phyloP scores from a whole-genome alignment of 768 basidiomycete species.

The Candolleomyces eurysporus region DNA sequence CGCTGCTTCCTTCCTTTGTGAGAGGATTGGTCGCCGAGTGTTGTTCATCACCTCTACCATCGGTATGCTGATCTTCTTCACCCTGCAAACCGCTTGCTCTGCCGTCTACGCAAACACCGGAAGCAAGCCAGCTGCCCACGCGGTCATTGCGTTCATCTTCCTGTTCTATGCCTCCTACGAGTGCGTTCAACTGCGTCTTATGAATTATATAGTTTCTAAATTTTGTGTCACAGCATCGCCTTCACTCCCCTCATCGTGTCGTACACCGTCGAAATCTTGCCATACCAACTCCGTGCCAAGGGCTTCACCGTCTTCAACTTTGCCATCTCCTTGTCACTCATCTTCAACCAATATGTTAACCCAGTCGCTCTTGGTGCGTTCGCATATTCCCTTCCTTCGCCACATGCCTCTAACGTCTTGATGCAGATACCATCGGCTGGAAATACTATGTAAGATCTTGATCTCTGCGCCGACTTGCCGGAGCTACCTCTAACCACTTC shows the following conservation, averaged over 20 bases:
- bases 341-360: conserved; percentile 90
- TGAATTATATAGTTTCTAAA: neutral
- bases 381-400: neutral
- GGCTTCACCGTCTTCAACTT: conserved; percentile 84
- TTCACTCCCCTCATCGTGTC: conserved; percentile 86
- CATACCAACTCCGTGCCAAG: conserved; percentile 80
- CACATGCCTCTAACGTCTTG: conserved; percentile 1
- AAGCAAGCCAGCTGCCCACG: conserved; percentile 49
- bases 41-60: conserved; percentile 60
- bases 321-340: conserved; percentile 71
- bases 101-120: conserved; percentile 49
- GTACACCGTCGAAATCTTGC: conserved; percentile 88
- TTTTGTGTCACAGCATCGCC: conserved; percentile 46
- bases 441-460: conserved; percentile 56
- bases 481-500: neutral
- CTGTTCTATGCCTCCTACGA: conserved; percentile 79
- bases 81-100: conserved; percentile 65
- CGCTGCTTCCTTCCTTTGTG: conserved; percentile 38
- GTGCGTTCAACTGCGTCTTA: conserved; percentile 28
- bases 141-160: conserved; percentile 84
- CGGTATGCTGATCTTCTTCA: conserved; percentile 68
- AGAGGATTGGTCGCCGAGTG: conserved; percentile 66
- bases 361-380: conserved; percentile 62
- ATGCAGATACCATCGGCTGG: conserved; percentile 52
- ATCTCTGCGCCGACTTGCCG: neutral